Percentiles rank a stretch among this genome's conserved stretches.
Conservation (phyloP, 2,329 filamentous ascomycete genomes). For the Paraphoma chrysanthemicola region DNA sequence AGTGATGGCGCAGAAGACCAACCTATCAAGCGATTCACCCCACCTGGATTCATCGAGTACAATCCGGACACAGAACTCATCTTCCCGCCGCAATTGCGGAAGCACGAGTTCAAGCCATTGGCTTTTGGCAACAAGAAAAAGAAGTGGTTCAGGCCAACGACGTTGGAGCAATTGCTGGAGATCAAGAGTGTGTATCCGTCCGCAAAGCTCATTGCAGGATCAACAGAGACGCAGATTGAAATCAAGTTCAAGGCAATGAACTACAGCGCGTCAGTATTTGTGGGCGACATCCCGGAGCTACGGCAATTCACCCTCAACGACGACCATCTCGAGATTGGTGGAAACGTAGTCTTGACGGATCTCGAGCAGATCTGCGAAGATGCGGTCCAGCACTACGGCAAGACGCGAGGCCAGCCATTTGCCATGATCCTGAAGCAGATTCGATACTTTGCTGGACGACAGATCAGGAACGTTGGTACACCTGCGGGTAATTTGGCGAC, state of each 20-base stretch:
- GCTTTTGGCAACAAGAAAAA: constrained; percentile 95
- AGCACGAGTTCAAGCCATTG: constrained; percentile 80
- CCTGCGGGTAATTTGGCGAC: constrained; percentile 94
- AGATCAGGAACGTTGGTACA: constrained; percentile 97
- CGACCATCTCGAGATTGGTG: constrained; percentile 87
- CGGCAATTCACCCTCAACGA: constrained; percentile 81
- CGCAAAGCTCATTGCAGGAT: constrained; percentile 94
- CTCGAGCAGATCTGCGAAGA: constrained; percentile 83
- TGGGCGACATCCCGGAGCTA: constrained; percentile 91
- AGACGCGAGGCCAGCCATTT: constrained; percentile 76
- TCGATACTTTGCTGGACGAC: constrained; percentile 90
- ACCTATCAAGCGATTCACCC: constrained; percentile 71
- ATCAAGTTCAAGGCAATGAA: constrained; percentile 96
- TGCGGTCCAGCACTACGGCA: constrained; percentile 80
- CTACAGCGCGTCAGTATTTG: constrained; percentile 88
- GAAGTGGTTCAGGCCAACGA: constrained; percentile 90
- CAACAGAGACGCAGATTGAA: constrained; percentile 97
- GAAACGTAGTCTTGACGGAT: constrained; percentile 91
- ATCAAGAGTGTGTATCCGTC: constrained; percentile 87
- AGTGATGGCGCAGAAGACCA: constrained; percentile 45
- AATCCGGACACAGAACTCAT: constrained; percentile 94
- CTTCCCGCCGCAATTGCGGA: constrained; percentile 85
- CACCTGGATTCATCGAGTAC: constrained; percentile 92
- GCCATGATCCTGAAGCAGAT: constrained; percentile 92
- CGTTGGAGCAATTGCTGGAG: constrained; percentile 83